Conservation (phyloP, 179 eudicot genomes). For the Actinidia chinensis region DNA sequence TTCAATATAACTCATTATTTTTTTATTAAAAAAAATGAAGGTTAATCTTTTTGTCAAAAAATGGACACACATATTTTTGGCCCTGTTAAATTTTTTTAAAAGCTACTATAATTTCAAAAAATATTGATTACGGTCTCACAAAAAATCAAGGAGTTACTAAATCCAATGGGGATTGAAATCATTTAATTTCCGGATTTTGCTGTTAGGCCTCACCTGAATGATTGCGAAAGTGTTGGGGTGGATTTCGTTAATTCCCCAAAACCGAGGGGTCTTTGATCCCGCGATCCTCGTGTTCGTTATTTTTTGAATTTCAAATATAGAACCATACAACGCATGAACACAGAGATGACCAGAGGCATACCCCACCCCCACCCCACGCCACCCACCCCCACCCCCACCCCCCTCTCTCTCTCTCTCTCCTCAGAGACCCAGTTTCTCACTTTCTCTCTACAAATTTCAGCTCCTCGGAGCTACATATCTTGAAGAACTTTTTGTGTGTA, state of each 20-base stretch:
- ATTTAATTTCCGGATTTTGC: too few relatives aligned
- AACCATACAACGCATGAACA: conserved; percentile 14
- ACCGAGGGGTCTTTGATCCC: conserved; percentile 7
- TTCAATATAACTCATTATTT: too few relatives aligned
- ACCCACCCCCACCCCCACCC: not conserved
- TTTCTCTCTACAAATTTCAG: conserved; percentile 21
- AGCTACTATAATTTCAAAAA: too few relatives aligned
- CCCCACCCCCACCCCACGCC: not conserved
- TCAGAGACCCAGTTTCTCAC: conserved; percentile 5
- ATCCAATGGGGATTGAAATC: too few relatives aligned
- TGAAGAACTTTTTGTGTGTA: not conserved
- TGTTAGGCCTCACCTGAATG: too few relatives aligned
- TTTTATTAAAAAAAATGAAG: too few relatives aligned
- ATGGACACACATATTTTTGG: too few relatives aligned
- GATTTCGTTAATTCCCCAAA: not conserved
- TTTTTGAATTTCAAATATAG: conserved; percentile 29
- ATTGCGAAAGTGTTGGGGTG: not conserved
- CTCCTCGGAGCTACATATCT: not conserved
- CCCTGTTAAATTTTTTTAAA: too few relatives aligned
- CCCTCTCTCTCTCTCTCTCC: conserved; percentile 15
- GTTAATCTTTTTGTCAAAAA: too few relatives aligned
- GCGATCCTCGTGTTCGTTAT: conserved; percentile 16
- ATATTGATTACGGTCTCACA: too few relatives aligned
- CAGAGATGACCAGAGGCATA: not conserved
- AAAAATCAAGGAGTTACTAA: too few relatives aligned